Evolutionary conservation across 2,329 filamentous ascomycete species (phyloP), one percentile per base, ranked within the genome.

Genomic region (Aurifilum marmelostoma): DNA sequence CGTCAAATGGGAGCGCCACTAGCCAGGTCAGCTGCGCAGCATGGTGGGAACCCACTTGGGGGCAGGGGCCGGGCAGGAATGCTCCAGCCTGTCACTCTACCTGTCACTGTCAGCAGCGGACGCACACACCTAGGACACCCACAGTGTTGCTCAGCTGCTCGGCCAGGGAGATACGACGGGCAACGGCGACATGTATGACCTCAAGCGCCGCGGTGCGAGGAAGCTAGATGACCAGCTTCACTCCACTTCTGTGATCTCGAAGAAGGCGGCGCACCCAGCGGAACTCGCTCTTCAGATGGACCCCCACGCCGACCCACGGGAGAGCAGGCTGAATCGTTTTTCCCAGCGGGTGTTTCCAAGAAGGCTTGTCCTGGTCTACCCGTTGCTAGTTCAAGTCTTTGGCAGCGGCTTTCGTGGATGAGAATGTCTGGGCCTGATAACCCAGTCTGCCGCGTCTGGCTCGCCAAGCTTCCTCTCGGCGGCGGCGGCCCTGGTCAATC

Each of bases 331-430:
- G 60, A 32, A 56, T 61, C 64, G 58, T 2, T 41, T 54, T 34
- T 59, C 52, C 52, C 52, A 69, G 54, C 58, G 61, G 58, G 58
- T 14, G 11, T 50, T 29, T 32, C 27, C 27, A 65, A 59, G 29
- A 27, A 39, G 56, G 68, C 68, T 63, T 70, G 63, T 34, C 58
- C 63, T 68, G 65, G 68, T 70, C 68, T 68, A 68, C 67, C 68
- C 68, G 68, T 37, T 32, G 24, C 62, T 70, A 68, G 61, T 59
- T 69, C 64, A 43, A 41, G n/a, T 47, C 50, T 61, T 9, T 27
- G 54, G 39, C 58, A 52, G 41, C 43, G 39, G 7, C 63, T 62
- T n/a, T 66, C 21, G 43, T 47, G 8, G 58, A 68, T 34, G 61
- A 61, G 27, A 47, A 47, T 29, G 29, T 37, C 37, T 43, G 43